Percentiles rank a stretch among this genome's conserved stretches.
Evolutionary conservation across 2,329 filamentous ascomycete species (phyloP).

Genomic region (Penicillium sp.): DNA sequence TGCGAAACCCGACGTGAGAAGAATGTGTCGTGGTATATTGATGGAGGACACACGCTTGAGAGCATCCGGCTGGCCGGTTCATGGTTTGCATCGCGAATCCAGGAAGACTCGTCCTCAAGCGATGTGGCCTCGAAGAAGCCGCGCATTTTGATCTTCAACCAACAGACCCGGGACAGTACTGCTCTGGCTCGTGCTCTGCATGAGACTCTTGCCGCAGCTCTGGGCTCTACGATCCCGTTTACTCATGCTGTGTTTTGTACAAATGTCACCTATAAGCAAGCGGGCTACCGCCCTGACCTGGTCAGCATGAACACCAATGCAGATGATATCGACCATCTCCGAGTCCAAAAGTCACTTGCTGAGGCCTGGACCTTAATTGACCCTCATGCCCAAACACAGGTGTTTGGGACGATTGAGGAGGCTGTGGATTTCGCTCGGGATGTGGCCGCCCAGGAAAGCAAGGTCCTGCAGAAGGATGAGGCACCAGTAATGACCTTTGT

Average conservation of each 20-base stretch:
- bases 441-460: slow-evolving; percentile 39
- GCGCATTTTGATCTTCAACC: slow-evolving; percentile 82
- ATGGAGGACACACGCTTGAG: slow-evolving; percentile 85
- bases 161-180: slow-evolving; percentile 77
- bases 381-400: slow-evolving; percentile 53
- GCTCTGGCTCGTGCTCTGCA: slow-evolving; percentile 65
- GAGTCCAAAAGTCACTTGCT: slow-evolving; percentile 68
- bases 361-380: slow-evolving; percentile 60
- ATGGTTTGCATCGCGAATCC: slow-evolving; percentile 68
- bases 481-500: slow-evolving; percentile 64
- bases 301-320: slow-evolving; percentile 62
- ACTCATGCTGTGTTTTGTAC: slow-evolving; percentile 76
- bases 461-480: slow-evolving; percentile 30
- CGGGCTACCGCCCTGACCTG: slow-evolving; percentile 63
- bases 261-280: slow-evolving; percentile 65
- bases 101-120: slow-evolving; percentile 35
- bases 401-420: slow-evolving; percentile 67
- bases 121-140: slow-evolving; percentile 35
- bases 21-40: slow-evolving; percentile 72
- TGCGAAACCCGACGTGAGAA: slow-evolving; percentile 67
- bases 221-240: slow-evolving; percentile 55
- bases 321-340: slow-evolving; percentile 57
- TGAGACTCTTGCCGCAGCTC: slow-evolving; percentile 49
- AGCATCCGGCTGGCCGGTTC: slow-evolving; percentile 72
- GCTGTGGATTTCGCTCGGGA: slow-evolving; percentile 60